These are phyloP conservation scores for Rhodotorula kratochvilovae DNA, from an alignment of 768 basidiomycete genomes.

Conservation along the genomic window DNA sequence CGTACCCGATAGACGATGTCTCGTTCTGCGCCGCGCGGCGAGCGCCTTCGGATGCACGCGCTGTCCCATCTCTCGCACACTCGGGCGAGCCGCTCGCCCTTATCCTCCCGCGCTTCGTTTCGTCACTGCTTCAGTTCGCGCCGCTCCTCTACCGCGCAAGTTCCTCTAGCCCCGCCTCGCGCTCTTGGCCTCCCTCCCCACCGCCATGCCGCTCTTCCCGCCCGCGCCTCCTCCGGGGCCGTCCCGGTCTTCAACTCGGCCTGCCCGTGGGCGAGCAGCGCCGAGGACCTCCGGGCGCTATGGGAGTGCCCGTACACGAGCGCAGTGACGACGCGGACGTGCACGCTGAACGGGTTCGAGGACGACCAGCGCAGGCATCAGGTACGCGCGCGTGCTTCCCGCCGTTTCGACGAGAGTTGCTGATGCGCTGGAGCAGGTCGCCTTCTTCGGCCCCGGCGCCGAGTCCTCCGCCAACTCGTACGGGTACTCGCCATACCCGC, in stretches of 20 bases:
- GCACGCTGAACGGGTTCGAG: constrained; percentile 65
- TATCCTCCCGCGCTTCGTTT: too few relatives aligned
- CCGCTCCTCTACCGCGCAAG: too few relatives aligned
- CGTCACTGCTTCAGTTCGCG: too few relatives aligned
- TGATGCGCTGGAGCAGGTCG: constrained; percentile 13
- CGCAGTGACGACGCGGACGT: constrained; percentile 75
- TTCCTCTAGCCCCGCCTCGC: too few relatives aligned
- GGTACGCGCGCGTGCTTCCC: constrained; percentile 49
- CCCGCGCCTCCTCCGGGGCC: not conserved
- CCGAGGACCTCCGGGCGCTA: constrained; percentile 60
- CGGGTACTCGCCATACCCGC: constrained; percentile 76
- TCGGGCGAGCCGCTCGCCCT: too few relatives aligned
- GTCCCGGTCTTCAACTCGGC: constrained; percentile 63
- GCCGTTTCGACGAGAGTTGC: not conserved
- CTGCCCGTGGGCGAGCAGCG: constrained; percentile 73
- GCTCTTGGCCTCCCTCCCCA: not conserved
- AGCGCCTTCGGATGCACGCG: too few relatives aligned
- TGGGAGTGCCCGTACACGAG: constrained; percentile 66
- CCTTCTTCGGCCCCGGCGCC: constrained; percentile 37
- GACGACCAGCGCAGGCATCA: constrained; percentile 60
- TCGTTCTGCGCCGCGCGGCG: too few relatives aligned
- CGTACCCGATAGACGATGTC: too few relatives aligned
- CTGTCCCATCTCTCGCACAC: too few relatives aligned
- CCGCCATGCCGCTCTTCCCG: constrained; percentile 22
- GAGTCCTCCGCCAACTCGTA: constrained; percentile 72